phyloP scores from a whole-genome alignment of 441 rosid species.

The Isatis lusitanica region DNA sequence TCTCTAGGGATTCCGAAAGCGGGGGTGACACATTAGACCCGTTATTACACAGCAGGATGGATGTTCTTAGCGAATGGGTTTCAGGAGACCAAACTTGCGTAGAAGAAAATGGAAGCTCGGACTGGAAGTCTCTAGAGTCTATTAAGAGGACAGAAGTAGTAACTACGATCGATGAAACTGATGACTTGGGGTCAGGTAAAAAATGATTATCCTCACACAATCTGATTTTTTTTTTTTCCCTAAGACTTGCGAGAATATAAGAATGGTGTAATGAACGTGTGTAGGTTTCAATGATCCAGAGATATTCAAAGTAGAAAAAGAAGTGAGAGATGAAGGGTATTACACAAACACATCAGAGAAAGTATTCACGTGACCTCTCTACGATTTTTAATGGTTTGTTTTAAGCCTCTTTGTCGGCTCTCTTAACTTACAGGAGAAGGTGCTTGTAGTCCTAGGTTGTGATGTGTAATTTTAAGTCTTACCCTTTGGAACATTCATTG shows the following conservation, averaged over 20 bases:
- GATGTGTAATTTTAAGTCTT: slow-evolving; percentile 3
- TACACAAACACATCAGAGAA: slow-evolving; percentile 30
- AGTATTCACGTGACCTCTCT: not conserved
- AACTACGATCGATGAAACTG: slow-evolving; percentile 48
- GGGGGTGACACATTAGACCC: slow-evolving; percentile 47
- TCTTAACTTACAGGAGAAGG: not conserved
- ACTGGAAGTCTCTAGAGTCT: slow-evolving; percentile 67
- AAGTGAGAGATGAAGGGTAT: slow-evolving; percentile 30
- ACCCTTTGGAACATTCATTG: not conserved
- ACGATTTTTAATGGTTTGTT: slow-evolving; percentile 1
- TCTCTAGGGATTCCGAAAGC: slow-evolving; percentile 34
- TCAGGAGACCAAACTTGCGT: slow-evolving; percentile 37
- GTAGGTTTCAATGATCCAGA: slow-evolving; percentile 79
- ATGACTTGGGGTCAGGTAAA: slow-evolving; percentile 60
- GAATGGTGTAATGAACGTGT: not conserved
- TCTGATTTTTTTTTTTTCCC: not conserved
- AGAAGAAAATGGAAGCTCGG: slow-evolving; percentile 49
- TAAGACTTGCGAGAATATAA: not conserved
- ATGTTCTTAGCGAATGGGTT: slow-evolving; percentile 67
- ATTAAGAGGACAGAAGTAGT: slow-evolving; percentile 37
- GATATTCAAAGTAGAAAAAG: slow-evolving; percentile 57
- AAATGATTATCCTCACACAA: not conserved
- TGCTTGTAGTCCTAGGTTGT: slow-evolving; percentile 17
- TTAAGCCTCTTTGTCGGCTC: slow-evolving; percentile 3
- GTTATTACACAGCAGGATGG: slow-evolving; percentile 40